Evolutionary conservation across 2,329 filamentous ascomycete genomes (phyloP).

Genomic region (Fusarium protoensiforme): DNA sequence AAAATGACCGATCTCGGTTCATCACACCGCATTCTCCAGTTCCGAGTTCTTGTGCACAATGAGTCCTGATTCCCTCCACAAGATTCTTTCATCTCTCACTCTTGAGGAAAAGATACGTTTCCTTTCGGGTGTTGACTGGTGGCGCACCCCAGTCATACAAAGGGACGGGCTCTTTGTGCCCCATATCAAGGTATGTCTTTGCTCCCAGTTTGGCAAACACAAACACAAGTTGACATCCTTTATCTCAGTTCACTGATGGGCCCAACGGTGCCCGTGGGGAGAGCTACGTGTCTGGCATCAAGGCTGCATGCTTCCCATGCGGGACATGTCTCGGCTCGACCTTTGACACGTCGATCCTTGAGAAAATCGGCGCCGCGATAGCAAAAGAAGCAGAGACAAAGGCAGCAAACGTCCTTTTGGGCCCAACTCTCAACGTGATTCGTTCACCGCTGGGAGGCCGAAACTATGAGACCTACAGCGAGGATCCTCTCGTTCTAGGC

Average conservation of each 20-base stretch:
- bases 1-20: neutral
- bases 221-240: neutral
- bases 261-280: neutral
- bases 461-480: neutral
- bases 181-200: neutral
- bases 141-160: neutral
- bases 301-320: neutral
- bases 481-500: neutral
- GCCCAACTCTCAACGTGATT: neutral
- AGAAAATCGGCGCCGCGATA: neutral
- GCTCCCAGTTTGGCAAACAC: neutral
- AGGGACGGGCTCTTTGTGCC: neutral
- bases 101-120: neutral
- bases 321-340: neutral
- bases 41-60: no score
- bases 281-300: neutral
- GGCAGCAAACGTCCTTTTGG: neutral
- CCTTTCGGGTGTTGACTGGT: neutral
- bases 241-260: neutral
- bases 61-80: neutral
- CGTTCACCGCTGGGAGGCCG: neutral
- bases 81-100: neutral
- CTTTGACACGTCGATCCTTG: neutral
- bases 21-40: neutral
- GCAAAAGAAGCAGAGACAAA: neutral